A percentile compares a stretch with the other conserved stretches of the same genome.
phyloP scores from a whole-genome alignment of 768 basidiomycete genomes.

The Macrolepiota fuliginosa region DNA sequence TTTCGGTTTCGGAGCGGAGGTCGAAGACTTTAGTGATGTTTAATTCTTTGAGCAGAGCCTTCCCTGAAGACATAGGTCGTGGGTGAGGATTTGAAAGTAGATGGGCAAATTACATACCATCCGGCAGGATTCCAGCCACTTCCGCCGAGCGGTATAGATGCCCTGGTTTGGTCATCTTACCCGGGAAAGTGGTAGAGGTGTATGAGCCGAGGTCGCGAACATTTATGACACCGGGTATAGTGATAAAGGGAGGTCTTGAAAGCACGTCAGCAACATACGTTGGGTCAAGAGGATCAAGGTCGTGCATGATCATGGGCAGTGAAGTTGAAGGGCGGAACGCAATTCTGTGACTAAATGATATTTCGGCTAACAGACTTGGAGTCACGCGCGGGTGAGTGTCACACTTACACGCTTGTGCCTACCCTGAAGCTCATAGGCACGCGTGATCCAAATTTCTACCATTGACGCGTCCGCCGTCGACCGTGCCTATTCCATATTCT shows the following conservation, averaged over 20 bases:
- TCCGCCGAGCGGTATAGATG: slow-evolving; percentile 71
- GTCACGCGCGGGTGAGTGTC: slow-evolving; percentile 17
- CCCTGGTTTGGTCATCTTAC: slow-evolving; percentile 53
- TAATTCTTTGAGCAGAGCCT: slow-evolving; percentile 51
- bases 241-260: slow-evolving; percentile 68
- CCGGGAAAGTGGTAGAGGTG: slow-evolving; percentile 42
- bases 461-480: slow-evolving; percentile 32
- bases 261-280: slow-evolving; percentile 60
- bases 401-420: slow-evolving; percentile 35
- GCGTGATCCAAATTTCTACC: slow-evolving; percentile 27
- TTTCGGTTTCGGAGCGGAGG: slow-evolving; percentile 78
- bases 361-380: not conserved
- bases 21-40: slow-evolving; percentile 73
- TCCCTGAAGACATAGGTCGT: slow-evolving; percentile 40
- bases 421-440: slow-evolving; percentile 32
- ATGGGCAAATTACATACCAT: slow-evolving; percentile 42
- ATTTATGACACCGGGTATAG: slow-evolving; percentile 73
- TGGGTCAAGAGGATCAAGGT: slow-evolving; percentile 66
- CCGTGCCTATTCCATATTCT: slow-evolving; percentile 16
- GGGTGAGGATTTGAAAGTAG: not conserved
- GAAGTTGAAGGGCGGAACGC: not conserved
- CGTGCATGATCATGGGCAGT: slow-evolving; percentile 32
- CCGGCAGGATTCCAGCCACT: slow-evolving; percentile 63
- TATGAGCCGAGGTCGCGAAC: slow-evolving; percentile 71
- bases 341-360: not conserved